A percentile compares a stretch with the other conserved stretches of the same genome.
These are phyloP conservation scores for Lipomyces mesembrius DNA, from an alignment of 805 yeast species.

Conservation along the genomic window DNA sequence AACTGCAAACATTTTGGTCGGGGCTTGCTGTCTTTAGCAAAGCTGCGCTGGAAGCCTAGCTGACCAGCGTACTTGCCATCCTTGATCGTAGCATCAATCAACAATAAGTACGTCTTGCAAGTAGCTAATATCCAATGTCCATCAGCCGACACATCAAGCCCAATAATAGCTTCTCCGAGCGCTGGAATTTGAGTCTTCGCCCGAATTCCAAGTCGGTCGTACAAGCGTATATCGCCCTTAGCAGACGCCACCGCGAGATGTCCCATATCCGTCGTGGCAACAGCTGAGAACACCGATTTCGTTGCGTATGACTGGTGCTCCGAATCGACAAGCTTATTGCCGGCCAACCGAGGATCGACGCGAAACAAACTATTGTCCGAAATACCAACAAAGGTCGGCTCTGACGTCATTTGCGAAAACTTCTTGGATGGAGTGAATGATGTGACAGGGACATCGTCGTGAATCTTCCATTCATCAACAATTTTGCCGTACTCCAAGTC, in stretches of 20 bases:
- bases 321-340: constrained; percentile 62
- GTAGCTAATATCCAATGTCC: constrained; percentile 86
- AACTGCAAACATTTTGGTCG: constrained; percentile 64
- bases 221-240: constrained; percentile 76
- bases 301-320: constrained; percentile 61
- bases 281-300: constrained; percentile 58
- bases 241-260: constrained; percentile 74
- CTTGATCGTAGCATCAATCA: constrained; percentile 68
- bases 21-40: constrained; percentile 68
- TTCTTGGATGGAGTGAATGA: constrained; percentile 73
- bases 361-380: constrained; percentile 68
- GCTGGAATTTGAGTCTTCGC: constrained; percentile 85
- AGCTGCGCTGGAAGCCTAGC: constrained; percentile 67
- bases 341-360: constrained; percentile 75
- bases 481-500: constrained; percentile 79
- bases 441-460: constrained; percentile 53
- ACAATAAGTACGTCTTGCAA: constrained; percentile 68
- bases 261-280: constrained; percentile 76
- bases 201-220: constrained; percentile 69
- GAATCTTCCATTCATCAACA: constrained; percentile 82
- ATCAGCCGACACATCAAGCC: constrained; percentile 73
- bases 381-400: constrained; percentile 74
- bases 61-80: constrained; percentile 63
- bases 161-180: constrained; percentile 72
- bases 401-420: constrained; percentile 72